Evolutionary conservation across 257 asterid genomes (phyloP), one percentile per base, ranked within the genome.

Genomic region (Fraxinus quadrangulata): DNA sequence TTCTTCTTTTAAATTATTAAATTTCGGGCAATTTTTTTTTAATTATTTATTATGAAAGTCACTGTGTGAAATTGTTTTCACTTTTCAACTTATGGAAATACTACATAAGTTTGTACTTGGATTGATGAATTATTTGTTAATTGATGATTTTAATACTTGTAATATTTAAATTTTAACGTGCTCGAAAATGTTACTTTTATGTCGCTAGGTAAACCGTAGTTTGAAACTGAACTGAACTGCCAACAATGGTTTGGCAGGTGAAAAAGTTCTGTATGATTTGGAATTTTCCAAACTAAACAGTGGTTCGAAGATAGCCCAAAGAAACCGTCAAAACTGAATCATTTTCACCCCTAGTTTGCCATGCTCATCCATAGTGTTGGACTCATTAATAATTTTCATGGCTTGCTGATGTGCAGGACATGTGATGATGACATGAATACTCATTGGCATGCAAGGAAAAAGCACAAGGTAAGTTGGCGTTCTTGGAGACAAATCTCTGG

Each of bases 381-480:
- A 42, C 19, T 14, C 67, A 21, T 21, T 9, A 14, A 42, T 31
- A 33, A 51, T 19, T 69, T 21, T 24, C 30, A 51, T 24, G 54
- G 39, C 54, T 39, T 19, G 69, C 36, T 69, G 33, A 14, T 51
- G 49, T 54, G 84, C 78, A 82, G 85, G 82, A 33, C 31, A 13
- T 39, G 73, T 42, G 82, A 74, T 39, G 73, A 23, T 73, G 79
- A 67, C 80, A 68, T 73, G 79, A 73, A 69, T 73, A 67, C 77
- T 68, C 73, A 17, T 40, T 30, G 23, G 54, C 82, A 78, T 59
- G 67, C 28, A 24, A 73, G 49, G 17, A 82, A 81, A 63, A 82
- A 78, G 63, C 80, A 73, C 21, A 78, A 82, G 82, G 85, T 82
- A 33, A 39, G 82, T 36, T 42, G 24, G 36, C 73, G 56, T 81